Conservation (phyloP, 2,329 filamentous ascomycete genomes). For the Massarina eburnea region DNA sequence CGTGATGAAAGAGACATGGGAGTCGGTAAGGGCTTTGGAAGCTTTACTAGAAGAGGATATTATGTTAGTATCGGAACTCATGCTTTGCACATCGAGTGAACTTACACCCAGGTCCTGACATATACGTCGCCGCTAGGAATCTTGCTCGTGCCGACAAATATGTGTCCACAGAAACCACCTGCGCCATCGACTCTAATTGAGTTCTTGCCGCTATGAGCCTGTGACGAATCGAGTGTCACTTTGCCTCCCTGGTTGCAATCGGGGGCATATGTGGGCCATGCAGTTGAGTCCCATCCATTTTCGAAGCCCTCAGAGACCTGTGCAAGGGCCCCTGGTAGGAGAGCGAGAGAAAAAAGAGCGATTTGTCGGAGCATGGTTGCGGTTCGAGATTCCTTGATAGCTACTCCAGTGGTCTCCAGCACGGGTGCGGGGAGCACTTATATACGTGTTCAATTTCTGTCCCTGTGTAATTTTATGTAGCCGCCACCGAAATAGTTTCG, state of each 20-base stretch:
- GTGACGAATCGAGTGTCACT: slow-evolving; percentile 59
- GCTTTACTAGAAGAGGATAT: slow-evolving; percentile 50
- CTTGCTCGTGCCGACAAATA: slow-evolving; percentile 62
- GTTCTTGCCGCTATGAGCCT: slow-evolving; percentile 63
- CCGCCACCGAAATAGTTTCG: slow-evolving; percentile 9
- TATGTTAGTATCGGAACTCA: slow-evolving; percentile 16
- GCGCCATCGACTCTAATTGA: slow-evolving; percentile 72
- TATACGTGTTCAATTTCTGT: slow-evolving; percentile 15
- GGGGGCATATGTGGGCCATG: slow-evolving; percentile 61
- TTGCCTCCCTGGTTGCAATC: slow-evolving; percentile 63
- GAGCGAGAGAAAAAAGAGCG: slow-evolving; percentile 48
- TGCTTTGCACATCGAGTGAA: slow-evolving; percentile 14
- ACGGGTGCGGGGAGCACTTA: background rate
- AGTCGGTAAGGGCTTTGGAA: slow-evolving; percentile 58
- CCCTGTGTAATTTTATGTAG: slow-evolving; percentile 15
- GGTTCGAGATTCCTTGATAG: background rate
- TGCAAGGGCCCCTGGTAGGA: slow-evolving; percentile 52
- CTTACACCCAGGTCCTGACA: slow-evolving; percentile 59
- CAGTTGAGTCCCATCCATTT: slow-evolving; percentile 58
- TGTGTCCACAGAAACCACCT: slow-evolving; percentile 57
- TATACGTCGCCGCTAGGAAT: slow-evolving; percentile 60
- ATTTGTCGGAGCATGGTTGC: slow-evolving; percentile 48
- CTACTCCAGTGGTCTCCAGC: background rate
- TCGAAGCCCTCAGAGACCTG: slow-evolving; percentile 62
- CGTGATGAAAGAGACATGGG: slow-evolving; percentile 65